phyloP scores from a whole-genome alignment of 805 yeast species.

The Yarrowia divulgata region DNA sequence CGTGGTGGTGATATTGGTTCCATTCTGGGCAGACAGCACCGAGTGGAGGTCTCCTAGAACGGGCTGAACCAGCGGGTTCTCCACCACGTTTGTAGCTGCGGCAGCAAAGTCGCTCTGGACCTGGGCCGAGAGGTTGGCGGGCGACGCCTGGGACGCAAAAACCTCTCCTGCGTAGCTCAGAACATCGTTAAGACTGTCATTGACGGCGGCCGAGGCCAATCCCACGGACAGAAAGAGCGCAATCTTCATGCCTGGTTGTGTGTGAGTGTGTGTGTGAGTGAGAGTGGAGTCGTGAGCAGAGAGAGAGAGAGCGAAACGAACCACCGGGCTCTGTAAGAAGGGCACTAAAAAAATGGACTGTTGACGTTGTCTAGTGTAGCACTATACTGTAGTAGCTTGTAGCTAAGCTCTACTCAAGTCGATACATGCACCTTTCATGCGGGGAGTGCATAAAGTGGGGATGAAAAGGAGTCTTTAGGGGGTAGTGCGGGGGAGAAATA shows the following conservation, averaged over 20 bases:
- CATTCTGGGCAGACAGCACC: slow-evolving; percentile 9
- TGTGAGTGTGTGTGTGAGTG: not conserved
- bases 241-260: slow-evolving; percentile 9
- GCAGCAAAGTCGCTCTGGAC: slow-evolving; percentile 26
- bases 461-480: not conserved
- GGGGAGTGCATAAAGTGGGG: slow-evolving; percentile 35
- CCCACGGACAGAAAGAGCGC: slow-evolving; percentile 6
- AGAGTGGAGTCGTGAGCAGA: not conserved
- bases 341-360: slow-evolving; percentile 19
- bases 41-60: not conserved
- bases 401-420: not conserved
- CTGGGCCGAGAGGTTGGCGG: slow-evolving; percentile 4
- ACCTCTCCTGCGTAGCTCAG: slow-evolving; percentile 30
- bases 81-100: slow-evolving; percentile 5
- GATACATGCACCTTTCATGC: slow-evolving; percentile 9
- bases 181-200: slow-evolving; percentile 5
- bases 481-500: not conserved
- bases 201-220: slow-evolving; percentile 16
- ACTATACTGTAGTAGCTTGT: not conserved
- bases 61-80: slow-evolving; percentile 31
- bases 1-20: slow-evolving; percentile 3
- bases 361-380: slow-evolving; percentile 25
- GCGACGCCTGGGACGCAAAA: slow-evolving; percentile 18
- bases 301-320: not conserved
- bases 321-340: not conserved